Evolutionary conservation across 805 yeast genomes (phyloP).

Genomic region (Saccharomycopsis sp.): DNA sequence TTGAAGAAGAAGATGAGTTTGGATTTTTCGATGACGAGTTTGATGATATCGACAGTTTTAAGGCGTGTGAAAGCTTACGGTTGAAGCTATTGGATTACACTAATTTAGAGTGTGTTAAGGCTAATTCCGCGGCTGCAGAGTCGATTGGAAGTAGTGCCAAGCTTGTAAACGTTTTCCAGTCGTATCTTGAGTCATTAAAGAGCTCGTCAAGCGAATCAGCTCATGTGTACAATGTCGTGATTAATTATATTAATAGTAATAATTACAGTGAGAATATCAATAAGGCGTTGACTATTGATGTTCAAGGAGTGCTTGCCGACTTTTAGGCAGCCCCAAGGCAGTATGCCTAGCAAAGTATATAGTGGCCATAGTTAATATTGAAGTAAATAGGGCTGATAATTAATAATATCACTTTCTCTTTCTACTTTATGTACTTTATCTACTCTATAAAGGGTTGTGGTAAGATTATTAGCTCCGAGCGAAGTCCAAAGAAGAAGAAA

Average conservation of each 20-base stretch:
- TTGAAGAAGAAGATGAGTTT: conserved; percentile 9
- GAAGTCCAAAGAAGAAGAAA: too few relatives aligned
- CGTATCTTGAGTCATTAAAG: not conserved
- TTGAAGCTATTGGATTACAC: not conserved
- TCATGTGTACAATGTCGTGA: not conserved
- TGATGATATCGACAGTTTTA: conserved; percentile 6
- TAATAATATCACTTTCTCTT: too few relatives aligned
- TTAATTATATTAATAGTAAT: not conserved
- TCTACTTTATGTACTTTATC: too few relatives aligned
- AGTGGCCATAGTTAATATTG: too few relatives aligned
- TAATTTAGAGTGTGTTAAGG: not conserved
- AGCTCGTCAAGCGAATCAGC: not conserved
- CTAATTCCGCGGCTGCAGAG: not conserved
- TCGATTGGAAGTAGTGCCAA: not conserved
- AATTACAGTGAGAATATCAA: not conserved
- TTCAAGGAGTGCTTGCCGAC: not conserved
- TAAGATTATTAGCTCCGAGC: too few relatives aligned
- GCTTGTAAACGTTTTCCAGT: not conserved
- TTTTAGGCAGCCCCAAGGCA: too few relatives aligned
- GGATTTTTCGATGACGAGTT: conserved; percentile 12
- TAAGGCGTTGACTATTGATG: not conserved
- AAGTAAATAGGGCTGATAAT: too few relatives aligned
- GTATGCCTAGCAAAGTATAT: too few relatives aligned
- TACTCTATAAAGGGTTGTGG: too few relatives aligned
- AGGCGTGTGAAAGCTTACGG: conserved; percentile 11